Percentiles rank a stretch among this genome's conserved stretches.
phyloP scores from a whole-genome alignment of 148 eudicot species.

The Fallopia convolvulus region DNA sequence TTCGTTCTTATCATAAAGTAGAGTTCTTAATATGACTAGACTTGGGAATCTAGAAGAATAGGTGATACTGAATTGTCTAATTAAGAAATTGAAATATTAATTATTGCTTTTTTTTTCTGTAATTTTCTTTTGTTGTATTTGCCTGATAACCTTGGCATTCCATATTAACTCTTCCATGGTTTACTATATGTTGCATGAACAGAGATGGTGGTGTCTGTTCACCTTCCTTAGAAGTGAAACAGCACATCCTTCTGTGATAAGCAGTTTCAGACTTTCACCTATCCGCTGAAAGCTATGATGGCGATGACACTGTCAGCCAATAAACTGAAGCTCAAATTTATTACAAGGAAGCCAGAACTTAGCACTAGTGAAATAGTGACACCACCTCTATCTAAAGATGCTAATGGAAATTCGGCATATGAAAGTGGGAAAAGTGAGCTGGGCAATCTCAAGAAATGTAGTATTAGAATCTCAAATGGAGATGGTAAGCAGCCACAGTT shows the following conservation, averaged over 20 bases:
- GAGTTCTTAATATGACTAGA: not conserved
- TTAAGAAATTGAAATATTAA: not conserved
- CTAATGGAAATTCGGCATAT: not conserved
- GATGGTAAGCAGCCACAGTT: conserved; percentile 5
- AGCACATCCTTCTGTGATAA: not conserved
- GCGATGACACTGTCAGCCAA: not conserved
- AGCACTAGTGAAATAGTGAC: not conserved
- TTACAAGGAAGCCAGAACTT: conserved; percentile 7
- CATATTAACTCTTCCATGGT: not conserved
- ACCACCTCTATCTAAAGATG: not conserved
- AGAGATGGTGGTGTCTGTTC: not conserved
- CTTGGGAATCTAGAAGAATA: not conserved
- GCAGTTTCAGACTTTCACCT: not conserved
- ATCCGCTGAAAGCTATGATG: not conserved
- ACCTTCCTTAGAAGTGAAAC: not conserved
- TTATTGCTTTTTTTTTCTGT: not conserved
- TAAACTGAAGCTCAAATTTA: conserved; percentile 12
- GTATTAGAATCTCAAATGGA: not conserved
- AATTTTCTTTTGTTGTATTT: not conserved
- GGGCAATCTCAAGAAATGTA: conserved; percentile 1
- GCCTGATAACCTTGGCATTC: not conserved
- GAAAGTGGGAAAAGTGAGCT: not conserved
- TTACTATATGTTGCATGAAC: not conserved
- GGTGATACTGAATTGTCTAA: not conserved
- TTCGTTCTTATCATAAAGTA: not conserved